These are phyloP conservation scores for Xylaria sp. DNA, from an alignment of 2,329 filamentous ascomycete species.

Conservation along the genomic window DNA sequence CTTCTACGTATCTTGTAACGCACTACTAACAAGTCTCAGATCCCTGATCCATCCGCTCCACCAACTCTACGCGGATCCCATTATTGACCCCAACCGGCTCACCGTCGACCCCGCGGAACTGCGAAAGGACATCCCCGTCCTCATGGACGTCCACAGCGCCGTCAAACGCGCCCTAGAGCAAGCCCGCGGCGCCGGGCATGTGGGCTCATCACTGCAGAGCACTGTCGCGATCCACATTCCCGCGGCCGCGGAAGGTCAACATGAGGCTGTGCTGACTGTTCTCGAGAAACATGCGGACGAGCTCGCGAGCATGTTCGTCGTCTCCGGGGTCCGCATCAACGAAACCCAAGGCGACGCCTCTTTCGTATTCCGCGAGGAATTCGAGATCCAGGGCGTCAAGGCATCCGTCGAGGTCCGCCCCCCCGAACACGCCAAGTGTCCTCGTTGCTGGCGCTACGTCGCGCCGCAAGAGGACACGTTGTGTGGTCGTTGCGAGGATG, in stretches of 20 bases:
- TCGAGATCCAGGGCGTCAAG: conserved; percentile 53
- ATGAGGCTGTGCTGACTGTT: conserved; percentile 32
- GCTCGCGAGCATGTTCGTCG: conserved; percentile 72
- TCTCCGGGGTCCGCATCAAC: conserved; percentile 53
- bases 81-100: conserved; percentile 55
- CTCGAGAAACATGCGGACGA: conserved; percentile 59
- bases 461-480: conserved; percentile 72
- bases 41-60: conserved; percentile 55
- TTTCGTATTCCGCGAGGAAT: conserved; percentile 51
- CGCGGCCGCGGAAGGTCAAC: conserved; percentile 25
- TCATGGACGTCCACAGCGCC: conserved; percentile 69
- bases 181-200: conserved; percentile 73
- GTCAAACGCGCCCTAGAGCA: conserved; percentile 81
- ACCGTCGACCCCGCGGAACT: conserved; percentile 52
- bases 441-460: conserved; percentile 88
- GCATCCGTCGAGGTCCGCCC: conserved; percentile 59
- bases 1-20: neutral
- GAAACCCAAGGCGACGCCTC: conserved; percentile 41
- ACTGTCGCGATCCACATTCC: conserved; percentile 68
- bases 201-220: conserved; percentile 85
- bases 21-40: conserved; percentile 35
- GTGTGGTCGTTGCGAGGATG: conserved; percentile 77
- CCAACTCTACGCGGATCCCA: conserved; percentile 58
- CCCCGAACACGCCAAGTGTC: conserved; percentile 74
- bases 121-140: conserved; percentile 55